Evolutionary conservation across 1,284 basidiomycete genomes (phyloP), one percentile per base, ranked within the genome.

Genomic region (Hemileia vastatrix): DNA sequence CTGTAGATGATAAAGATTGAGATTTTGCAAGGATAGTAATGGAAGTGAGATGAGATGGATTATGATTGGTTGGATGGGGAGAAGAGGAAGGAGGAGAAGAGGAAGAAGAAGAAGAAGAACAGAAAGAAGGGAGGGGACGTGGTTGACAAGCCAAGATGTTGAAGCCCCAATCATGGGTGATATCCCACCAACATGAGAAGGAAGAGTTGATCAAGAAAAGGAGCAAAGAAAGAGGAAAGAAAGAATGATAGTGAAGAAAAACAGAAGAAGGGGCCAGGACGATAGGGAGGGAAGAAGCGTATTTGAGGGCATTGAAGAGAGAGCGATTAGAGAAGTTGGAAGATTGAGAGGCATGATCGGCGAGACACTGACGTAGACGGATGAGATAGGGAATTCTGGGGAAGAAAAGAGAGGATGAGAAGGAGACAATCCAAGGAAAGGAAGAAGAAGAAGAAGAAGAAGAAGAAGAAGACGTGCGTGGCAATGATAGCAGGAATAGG

Each of bases 121-220:
- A 15, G 32, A 45, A 23, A 21, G 54, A 23, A 32, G 48, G 23
- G n/a, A 48, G 2, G 21, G 6, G 15, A 50, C 6, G 32, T 49
- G 6, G 2, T 24, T n/a, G n/a, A n/a, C n/a, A n/a, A n/a, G n/a
- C 45, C 1, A 96, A 79, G 27, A 96, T 77, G 48, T 85, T 83
- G 51, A 98, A 80, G 0, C 95, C 95, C 94, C 94, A 99, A 76
- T 99, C 95, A 74, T 96, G 90, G 50, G 89, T 91, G 33, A 98
- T 83, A 77, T 98, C 95, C 95, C 95, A 99, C 89, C 91, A 99
- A 77, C 95, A 97, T 4, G 91, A 94, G 77, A 90, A 99, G 49
- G 90, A 76, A 1, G 92, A 94, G 77, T 98, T 98, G 69, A 95
- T 76, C 13, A 83, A 81, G 24, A 91, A 92, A 9, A 86, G 83